Base-by-base conservation (phyloP, 305 asterid genomes). In the Fraxinus sp. region DNA sequence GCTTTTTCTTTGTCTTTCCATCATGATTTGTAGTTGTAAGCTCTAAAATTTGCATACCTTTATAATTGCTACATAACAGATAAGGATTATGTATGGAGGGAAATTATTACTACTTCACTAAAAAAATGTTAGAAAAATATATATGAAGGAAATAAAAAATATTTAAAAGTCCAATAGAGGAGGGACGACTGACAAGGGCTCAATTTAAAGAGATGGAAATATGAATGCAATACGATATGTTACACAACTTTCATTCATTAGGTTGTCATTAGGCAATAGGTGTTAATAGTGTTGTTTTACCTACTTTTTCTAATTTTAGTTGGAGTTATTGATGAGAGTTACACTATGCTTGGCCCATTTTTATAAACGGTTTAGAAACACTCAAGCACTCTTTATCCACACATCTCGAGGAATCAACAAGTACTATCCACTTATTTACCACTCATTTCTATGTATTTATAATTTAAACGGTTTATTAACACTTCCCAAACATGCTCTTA, bases 1-100 rank as follows among this genome's bases (percentile, higher is more conserved):
- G 66, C 30, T 43, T 75, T 84, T 78, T 57, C 78, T 46, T 33
- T 73, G 71, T 81, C 79, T 35, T 59, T 13, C 82, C 84, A 75
- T 81, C 64, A 73, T 8, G 35, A 80, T 76, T 22, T 52, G 5
- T 77, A 62, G 46, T 62, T 64, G 41, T 83, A 70, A 79, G 80
- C 77, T 77, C 75, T 74, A 57, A 84, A 32, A 37, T 62, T 39
- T 8, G 26, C 32, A 46, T 33, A 16, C 30, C 78, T 79, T 80
- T 73, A 11, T 43, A 30, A 20, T 32, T 71, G 76, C 43, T 11
- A 75, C 57, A 74, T 41, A 24, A 26, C 22, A n/a, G 80, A 55
- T 52, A 52, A 43, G 26, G 74, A 52, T 46, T 59, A 75, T 16
- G 22, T 30, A 9, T 70, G 18, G 9, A 28, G 75, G 33, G 75